Base-by-base conservation (phyloP, 257 asterid species). In the Petrea volubilis region DNA sequence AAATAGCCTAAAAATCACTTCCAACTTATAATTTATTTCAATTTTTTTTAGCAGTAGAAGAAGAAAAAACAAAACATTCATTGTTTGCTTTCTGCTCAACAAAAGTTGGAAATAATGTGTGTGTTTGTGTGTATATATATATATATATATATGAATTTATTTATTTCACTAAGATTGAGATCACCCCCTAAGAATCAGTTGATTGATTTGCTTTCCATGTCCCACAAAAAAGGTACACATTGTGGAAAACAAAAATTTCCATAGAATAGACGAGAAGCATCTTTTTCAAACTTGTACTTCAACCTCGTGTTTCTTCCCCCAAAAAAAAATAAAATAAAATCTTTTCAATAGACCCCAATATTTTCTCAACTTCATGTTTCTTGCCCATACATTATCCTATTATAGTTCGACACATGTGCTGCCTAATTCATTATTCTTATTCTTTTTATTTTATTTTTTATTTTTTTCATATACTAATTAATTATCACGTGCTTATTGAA, bases 401-500 rank as follows among this genome's bases (percentile, higher is more conserved):
- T 3, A 7, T 33, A 2, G 38, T 2, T 33, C 5, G 38, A 33
- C 38, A 33, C 5, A 3, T 13, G 13, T 41, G 12, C 49, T 41
- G 15, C 49, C 49, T 41, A 41, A 41, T 5, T 34, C 40, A n/a
- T n/a, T n/a, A n/a, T n/a, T n/a, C n/a, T n/a, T n/a, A n/a, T 40
- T 0, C 46, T 6, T 6, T 40, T 5, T 40, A 7, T 40, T 44
- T 44, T 3, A n/a, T 17, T n/a, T 17, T 20, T 43, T 46, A 12
- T 20, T 40, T 14, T 31, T 50, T 38, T 1, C 7, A 18, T 7
- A 12, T 34, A 27, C 14, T 25, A 46, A 10, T 70, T 66, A 64
- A 78, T 65, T 74, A 49, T 52, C 79, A 74, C 79, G 79, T 78
- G 83, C 71, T 62, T 23, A 25, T 56, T 70, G 5, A 18, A 67